These are phyloP conservation scores for Phenoliferia sp. DNA, from an alignment of 1,284 basidiomycete genomes.

Conservation along the genomic window DNA sequence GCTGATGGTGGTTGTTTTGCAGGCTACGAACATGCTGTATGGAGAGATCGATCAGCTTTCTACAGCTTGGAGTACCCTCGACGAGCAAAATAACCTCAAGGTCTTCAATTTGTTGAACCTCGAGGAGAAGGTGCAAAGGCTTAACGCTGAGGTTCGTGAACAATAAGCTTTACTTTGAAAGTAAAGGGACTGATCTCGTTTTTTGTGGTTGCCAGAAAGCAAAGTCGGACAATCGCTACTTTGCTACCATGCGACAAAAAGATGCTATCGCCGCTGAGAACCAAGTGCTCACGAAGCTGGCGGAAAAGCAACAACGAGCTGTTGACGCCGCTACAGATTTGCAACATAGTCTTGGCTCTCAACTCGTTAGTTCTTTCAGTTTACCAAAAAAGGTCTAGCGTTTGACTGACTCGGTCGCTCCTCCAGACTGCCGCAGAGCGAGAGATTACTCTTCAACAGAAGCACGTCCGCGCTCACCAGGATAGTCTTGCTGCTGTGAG, in stretches of 20 bases:
- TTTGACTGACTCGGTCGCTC: neutral
- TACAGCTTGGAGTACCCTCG: conserved; percentile 79
- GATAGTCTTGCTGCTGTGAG: conserved; percentile 46
- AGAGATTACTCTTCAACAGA: conserved; percentile 48
- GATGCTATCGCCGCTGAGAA: conserved; percentile 75
- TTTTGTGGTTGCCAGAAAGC: conserved; percentile 57
- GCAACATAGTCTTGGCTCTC: conserved; percentile 56
- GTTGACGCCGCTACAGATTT: conserved; percentile 65
- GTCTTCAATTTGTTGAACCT: conserved; percentile 70
- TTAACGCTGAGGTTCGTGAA: conserved; percentile 42
- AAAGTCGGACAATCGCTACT: conserved; percentile 94
- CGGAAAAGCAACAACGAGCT: conserved; percentile 73
- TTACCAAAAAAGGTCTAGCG: neutral
- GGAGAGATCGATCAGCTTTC: conserved; percentile 82
- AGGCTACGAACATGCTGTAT: conserved; percentile 74
- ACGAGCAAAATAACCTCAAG: conserved; percentile 75
- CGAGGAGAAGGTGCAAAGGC: conserved; percentile 64
- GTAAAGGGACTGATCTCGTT: conserved; percentile 13
- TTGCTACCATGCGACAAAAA: conserved; percentile 80
- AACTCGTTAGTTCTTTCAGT: conserved; percentile 52
- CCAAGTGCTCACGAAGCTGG: conserved; percentile 58
- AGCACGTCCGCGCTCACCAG: conserved; percentile 44
- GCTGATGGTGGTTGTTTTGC: conserved; percentile 2
- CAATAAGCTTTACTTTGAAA: neutral
- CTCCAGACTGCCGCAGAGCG: conserved; percentile 52